Base-by-base conservation (phyloP, 257 asterid genomes). In the Plectranthus barbatus region DNA sequence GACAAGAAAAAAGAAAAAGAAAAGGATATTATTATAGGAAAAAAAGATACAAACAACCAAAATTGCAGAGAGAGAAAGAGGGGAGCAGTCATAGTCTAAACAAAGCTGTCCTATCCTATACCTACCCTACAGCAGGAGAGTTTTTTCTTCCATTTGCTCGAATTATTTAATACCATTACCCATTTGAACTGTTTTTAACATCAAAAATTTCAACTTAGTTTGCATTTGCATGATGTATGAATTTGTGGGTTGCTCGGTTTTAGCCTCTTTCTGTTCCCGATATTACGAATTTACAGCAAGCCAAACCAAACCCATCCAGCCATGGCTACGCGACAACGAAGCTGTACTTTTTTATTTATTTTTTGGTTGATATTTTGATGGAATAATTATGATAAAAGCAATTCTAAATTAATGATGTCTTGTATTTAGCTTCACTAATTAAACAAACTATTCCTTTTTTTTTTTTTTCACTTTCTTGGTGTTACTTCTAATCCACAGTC, bases 51-150 rank as follows among this genome's bases (percentile, higher is more conserved):
- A 61, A 37, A 71, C 42, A 64, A 18, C 39, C 59, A 21, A 54
- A 41, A 56, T 17, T n/a, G 21, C 5, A 26, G 46, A 44, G 69
- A 71, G 72, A 44, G 68, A 37, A n/a, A n/a, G n/a, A n/a, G n/a
- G n/a, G 56, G 60, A 46, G 71, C 62, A 40, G 69, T 31, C 71
- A 56, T 60, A 73, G 58, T 46, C 77, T 60, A 70, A 64, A 73
- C 75, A 68, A 77, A 68, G 81, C 81, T 81, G 82, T 73, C 88
- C 82, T 79, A 75, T 72, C 77, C n/a, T 69, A 74, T 60, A 76
- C 88, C 89, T 78, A 78, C 80, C 83, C 82, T 73, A 67, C 78
- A 44, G 62, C 75, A 40, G 70, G 42, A n/a, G n/a, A 49, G 19
- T 41, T 71, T n/a, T 45, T 26, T 23, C 64, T 41, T 21, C 44